Evolutionary conservation across 163 green algal species (phyloP), one percentile per base, ranked within the genome.

Genomic region (Scenedesmus sp.): DNA sequence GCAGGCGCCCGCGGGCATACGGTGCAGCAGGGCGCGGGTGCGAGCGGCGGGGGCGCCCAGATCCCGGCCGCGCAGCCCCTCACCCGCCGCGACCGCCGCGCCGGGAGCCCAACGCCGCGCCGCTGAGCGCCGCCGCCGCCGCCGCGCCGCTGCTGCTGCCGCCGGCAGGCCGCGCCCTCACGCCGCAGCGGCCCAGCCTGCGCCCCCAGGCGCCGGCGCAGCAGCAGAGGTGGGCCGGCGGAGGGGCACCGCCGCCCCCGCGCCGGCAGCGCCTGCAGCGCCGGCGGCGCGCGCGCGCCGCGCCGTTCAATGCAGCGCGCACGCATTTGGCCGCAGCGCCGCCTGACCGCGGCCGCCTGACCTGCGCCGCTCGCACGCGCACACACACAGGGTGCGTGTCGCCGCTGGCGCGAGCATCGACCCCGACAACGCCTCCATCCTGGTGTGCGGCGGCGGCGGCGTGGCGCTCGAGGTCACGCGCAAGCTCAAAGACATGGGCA

Each of bases 401-500:
- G 33, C 63, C 13, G 54, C 75, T 62, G 75, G 54, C 53, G 75
- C 75, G 28, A 82, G 88, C 42, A 83, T 98, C 18, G 94, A 97
- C 73, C 93, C 94, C 5, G 94, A 98, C 86, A 98, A 98, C 86
- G 92, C 92, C 28, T 92, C 75, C 75, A 95, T 99, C 56, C 81
- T 99, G 18, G 96, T 98, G 24, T 91, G 84, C 36, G 96, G 96
- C 34, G 96, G 96, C 6, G 94, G 92, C 50, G 96, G 96, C 45
- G 91, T 98, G 14, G 96, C 88, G 0, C 88, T 99, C 75, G 83
- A 95, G 3, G 91, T 98, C 3, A 96, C 94, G 0, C 84, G 91
- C 29, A 89, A 91, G 78, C 87, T 98, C n/a, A 98, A 98, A 78
- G 93, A 97, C 80, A 95, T 94, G 88, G 96, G 96, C n/a, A 84